Base-by-base conservation (phyloP, 202 grass and related monocot species). In the Digitaria exilis region DNA sequence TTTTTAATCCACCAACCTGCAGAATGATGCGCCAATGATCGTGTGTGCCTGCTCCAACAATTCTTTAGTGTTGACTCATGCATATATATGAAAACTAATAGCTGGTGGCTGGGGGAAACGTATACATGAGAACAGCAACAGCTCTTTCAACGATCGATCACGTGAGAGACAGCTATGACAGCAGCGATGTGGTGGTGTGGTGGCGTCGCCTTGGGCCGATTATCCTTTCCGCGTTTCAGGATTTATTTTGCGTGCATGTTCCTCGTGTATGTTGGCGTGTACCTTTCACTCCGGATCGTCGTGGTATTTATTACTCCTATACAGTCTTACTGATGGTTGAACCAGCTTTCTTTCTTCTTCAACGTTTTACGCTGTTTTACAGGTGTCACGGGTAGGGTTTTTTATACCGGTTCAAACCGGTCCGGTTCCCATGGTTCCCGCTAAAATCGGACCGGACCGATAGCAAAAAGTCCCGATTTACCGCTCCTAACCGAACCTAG, bases 221-320 rank as follows among this genome's bases (percentile, higher is more conserved):
- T 2, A 52, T 13, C 11, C 32, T 83, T 83, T 61, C 42, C 8
- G 80, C 12, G 4, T 30, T 61, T 21, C 18, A 35, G 34, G 34
- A 24, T 45, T 32, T 32, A 44, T 30, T 76, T n/a, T 17, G 71
- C 37, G 24, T 24, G 71, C 71, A 57, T 76, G 60, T 84, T 76
- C 35, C 60, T 67, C 48, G 34, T 75, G 70, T n/a, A 0, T 9
- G 72, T 54, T 74, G 32, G 32, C 29, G 43, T 1, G 31, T 24
- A 8, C 25, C 32, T 55, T 66, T 44, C 58, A 12, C 7, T 66
- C 11, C 24, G n/a, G 62, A 26, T 57, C 18, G 7, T 55, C 25
- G 21, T 41, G 19, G 28, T 26, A 9, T 51, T 41, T 61, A 21
- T 41, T 50, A 51, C 7, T 48, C 30, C 22, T 60, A 6, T 49